A percentile compares a stretch with the other conserved stretches of the same genome.
Conservation (phyloP, 352 stramenopile genomes). For the Phytophthora litchii region DNA sequence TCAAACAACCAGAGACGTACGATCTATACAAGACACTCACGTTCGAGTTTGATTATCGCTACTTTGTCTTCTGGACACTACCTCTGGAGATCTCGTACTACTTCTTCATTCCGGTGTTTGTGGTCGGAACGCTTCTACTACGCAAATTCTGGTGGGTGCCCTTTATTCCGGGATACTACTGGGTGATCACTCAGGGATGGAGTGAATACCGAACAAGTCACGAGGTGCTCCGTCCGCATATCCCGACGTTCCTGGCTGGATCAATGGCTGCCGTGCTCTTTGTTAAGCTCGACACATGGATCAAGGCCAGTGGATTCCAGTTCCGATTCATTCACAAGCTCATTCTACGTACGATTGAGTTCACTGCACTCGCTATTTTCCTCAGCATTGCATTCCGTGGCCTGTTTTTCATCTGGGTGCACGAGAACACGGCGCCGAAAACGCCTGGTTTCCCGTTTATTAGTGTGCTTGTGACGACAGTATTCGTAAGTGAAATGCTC, state of each 20-base stretch:
- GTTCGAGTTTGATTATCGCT: conserved; percentile 47
- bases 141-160: conserved; percentile 44
- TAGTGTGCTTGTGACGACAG: conserved; percentile 28
- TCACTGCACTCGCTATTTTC: conserved; percentile 24
- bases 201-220: conserved; percentile 36
- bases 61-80: conserved; percentile 60
- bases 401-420: conserved; percentile 50
- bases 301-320: conserved; percentile 37
- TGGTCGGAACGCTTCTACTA: conserved; percentile 25
- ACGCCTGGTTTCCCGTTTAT: conserved; percentile 39
- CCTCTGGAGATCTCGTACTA: conserved; percentile 61
- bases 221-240: conserved; percentile 22
- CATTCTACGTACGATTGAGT: conserved; percentile 31
- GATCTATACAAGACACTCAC: conserved; percentile 46
- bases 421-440: conserved; percentile 31
- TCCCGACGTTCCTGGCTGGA: conserved; percentile 47
- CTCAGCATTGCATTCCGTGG: conserved; percentile 43
- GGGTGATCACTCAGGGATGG: conserved; percentile 37
- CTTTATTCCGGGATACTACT: conserved; percentile 34
- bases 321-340: conserved; percentile 27
- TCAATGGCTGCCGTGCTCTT: conserved; percentile 50
- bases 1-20: conserved; percentile 31
- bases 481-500: conserved; percentile 51
- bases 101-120: conserved; percentile 54
- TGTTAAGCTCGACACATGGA: conserved; percentile 30